A percentile compares a stretch with the other conserved stretches of the same genome.
These are phyloP conservation scores for Kodamaea arcana DNA, from an alignment of 1,139 yeast species.

Conservation along the genomic window DNA sequence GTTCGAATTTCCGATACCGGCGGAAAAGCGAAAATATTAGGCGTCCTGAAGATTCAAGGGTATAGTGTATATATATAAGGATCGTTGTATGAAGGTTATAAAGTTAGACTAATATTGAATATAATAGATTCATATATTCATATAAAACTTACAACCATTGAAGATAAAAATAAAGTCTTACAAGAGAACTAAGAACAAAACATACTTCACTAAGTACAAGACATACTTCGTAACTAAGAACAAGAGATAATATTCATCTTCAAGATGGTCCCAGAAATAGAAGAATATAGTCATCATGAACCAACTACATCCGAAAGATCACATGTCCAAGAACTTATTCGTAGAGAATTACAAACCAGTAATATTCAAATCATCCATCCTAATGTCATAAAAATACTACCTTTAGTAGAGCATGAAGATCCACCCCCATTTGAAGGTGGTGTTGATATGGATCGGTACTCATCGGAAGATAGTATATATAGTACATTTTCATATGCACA, in stretches of 20 bases:
- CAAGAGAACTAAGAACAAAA: too few species aligned
- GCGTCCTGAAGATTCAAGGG: too few species aligned
- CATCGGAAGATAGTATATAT: slow-evolving; percentile 19
- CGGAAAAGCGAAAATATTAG: neutral
- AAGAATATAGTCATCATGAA: too few species aligned
- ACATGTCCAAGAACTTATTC: slow-evolving; percentile 32
- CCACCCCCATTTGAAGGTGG: slow-evolving; percentile 13
- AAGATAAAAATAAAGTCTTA: too few species aligned
- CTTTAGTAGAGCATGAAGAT: slow-evolving; percentile 12
- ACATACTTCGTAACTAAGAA: too few species aligned
- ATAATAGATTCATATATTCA: too few species aligned
- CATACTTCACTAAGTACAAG: too few species aligned
- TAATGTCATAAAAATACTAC: slow-evolving; percentile 24
- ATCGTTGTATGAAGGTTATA: neutral
- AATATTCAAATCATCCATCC: slow-evolving; percentile 22
- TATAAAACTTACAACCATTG: too few species aligned
- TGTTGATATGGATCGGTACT: slow-evolving; percentile 29
- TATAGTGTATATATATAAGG: too few species aligned
- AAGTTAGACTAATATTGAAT: neutral
- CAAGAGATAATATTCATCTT: too few species aligned
- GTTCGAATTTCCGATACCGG: neutral
- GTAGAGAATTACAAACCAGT: slow-evolving; percentile 17
- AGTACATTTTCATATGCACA: slow-evolving; percentile 30
- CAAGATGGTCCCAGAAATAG: slow-evolving; percentile 19
- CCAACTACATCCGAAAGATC: slow-evolving; percentile 30